Conservation (phyloP, 768 basidiomycete genomes). For the Xerocomus spinulosus region DNA sequence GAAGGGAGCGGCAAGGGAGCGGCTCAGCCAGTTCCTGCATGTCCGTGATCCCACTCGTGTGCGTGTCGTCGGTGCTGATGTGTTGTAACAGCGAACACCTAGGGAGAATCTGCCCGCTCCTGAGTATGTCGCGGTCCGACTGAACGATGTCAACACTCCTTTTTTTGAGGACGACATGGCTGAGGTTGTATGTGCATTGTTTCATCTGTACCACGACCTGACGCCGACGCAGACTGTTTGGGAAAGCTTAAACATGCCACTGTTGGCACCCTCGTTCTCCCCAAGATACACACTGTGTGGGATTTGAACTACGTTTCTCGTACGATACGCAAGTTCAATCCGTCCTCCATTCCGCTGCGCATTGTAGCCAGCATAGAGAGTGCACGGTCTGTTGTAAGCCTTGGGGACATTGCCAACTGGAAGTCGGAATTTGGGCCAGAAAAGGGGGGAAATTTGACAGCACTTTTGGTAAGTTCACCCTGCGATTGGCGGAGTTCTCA, state of each 20-base stretch:
- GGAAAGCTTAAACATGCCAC: conserved; percentile 41
- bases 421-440: conserved; percentile 41
- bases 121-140: conserved; percentile 60
- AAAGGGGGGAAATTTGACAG: conserved; percentile 52
- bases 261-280: conserved; percentile 71
- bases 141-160: conserved; percentile 63
- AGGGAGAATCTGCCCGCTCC: conserved; percentile 37
- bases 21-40: conserved; percentile 51
- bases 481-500: background rate
- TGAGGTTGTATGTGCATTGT: conserved; percentile 44
- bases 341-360: conserved; percentile 39
- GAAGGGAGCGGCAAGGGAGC: conserved; percentile 54
- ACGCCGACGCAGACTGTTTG: conserved; percentile 3
- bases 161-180: conserved; percentile 63
- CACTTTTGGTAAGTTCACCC: conserved; percentile 46
- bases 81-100: conserved; percentile 21
- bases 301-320: conserved; percentile 63
- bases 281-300: conserved; percentile 70
- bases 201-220: background rate
- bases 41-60: conserved; percentile 34
- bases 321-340: conserved; percentile 15
- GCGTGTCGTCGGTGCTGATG: conserved; percentile 9
- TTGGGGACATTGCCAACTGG: conserved; percentile 71
- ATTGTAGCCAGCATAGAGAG: conserved; percentile 86
- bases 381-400: conserved; percentile 61